Percentiles rank a stretch among this genome's conserved stretches.
Conservation (phyloP, 2,329 filamentous ascomycete species). For the Teratosphaeria nubilosa region DNA sequence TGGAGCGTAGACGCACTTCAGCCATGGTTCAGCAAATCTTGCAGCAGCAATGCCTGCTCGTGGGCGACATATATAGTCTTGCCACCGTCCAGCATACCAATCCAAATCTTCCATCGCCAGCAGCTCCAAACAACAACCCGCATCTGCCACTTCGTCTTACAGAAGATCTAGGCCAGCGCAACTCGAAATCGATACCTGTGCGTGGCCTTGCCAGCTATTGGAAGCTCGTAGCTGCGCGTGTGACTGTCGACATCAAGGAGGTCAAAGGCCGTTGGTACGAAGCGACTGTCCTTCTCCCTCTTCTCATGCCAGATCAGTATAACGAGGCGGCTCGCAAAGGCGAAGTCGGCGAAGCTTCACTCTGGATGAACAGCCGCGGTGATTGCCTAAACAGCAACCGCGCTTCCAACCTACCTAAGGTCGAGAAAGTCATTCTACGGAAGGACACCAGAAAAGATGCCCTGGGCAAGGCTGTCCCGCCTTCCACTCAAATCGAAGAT, state of each 20-base stretch:
- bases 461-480: slow-evolving; percentile 32
- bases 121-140: slow-evolving; percentile 22
- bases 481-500: slow-evolving; percentile 28
- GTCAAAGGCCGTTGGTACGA: slow-evolving; percentile 55
- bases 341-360: slow-evolving; percentile 23
- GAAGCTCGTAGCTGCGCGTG: slow-evolving; percentile 28
- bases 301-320: slow-evolving; percentile 23
- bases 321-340: slow-evolving; percentile 18
- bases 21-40: slow-evolving; percentile 11
- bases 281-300: slow-evolving; percentile 39
- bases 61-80: slow-evolving; percentile 45
- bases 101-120: slow-evolving; percentile 26
- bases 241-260: slow-evolving; percentile 34
- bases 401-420: slow-evolving; percentile 18
- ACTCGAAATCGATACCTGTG: slow-evolving; percentile 31
- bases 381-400: slow-evolving; percentile 26
- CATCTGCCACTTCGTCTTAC: slow-evolving; percentile 42
- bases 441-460: slow-evolving; percentile 30
- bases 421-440: slow-evolving; percentile 19
- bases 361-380: slow-evolving; percentile 27
- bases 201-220: slow-evolving; percentile 31
- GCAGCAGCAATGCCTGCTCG: slow-evolving; percentile 25
- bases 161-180: slow-evolving; percentile 42
- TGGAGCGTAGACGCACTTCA: slow-evolving; percentile 28
- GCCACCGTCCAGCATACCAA: slow-evolving; percentile 29